These are phyloP conservation scores for Kitagawia praeruptora DNA, from an alignment of 129 eudicot species.

Conservation along the genomic window DNA sequence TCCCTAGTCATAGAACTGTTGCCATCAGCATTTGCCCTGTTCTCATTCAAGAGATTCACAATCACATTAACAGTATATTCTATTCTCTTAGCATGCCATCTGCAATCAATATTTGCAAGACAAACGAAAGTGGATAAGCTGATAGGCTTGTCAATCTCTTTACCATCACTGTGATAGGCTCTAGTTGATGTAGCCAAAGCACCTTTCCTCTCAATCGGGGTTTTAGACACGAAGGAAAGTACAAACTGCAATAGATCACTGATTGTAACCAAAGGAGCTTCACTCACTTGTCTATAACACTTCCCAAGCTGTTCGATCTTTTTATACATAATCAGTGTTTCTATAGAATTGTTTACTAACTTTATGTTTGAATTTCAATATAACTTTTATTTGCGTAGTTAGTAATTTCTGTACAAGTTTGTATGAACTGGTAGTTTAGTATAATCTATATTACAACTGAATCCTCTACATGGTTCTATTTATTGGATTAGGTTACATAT, in stretches of 20 bases:
- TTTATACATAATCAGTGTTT: not conserved
- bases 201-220: constrained; percentile 8
- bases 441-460: too few relatives aligned
- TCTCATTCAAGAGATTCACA: constrained; percentile 42
- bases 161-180: constrained; percentile 10
- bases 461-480: too few relatives aligned
- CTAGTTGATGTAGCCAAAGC: constrained; percentile 18
- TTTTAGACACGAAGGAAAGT: constrained; percentile 29
- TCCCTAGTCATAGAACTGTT: constrained; percentile 41
- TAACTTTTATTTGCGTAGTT: too few relatives aligned
- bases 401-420: too few relatives aligned
- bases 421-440: too few relatives aligned
- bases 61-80: constrained; percentile 39
- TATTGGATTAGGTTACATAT: too few relatives aligned
- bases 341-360: too few relatives aligned
- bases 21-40: constrained; percentile 12
- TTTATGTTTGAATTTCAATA: too few relatives aligned
- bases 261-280: constrained; percentile 25
- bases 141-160: constrained; percentile 17
- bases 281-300: constrained; percentile 38
- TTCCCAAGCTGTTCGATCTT: constrained; percentile 35
- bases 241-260: constrained; percentile 56
- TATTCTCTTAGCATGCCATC: constrained; percentile 60
- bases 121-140: constrained; percentile 33
- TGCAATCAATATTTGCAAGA: constrained; percentile 35